phyloP scores from a whole-genome alignment of 1,284 basidiomycete species.

The Pseudozyma tsukubaensis region DNA sequence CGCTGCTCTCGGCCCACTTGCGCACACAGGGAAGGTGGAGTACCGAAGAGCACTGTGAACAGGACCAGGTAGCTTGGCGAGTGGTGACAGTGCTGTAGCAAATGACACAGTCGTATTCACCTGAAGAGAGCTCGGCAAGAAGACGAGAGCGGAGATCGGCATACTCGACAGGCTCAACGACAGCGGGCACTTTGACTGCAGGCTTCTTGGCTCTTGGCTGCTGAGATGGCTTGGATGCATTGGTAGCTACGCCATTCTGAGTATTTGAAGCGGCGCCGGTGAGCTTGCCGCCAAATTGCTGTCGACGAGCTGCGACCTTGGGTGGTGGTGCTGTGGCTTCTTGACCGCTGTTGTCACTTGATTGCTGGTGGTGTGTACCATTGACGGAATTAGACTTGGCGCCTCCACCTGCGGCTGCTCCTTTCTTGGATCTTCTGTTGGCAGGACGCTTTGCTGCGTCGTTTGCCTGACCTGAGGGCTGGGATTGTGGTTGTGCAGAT shows the following conservation, averaged over 20 bases:
- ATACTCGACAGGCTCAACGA: conserved; percentile 49
- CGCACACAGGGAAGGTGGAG: conserved; percentile 63
- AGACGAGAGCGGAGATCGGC: conserved; percentile 64
- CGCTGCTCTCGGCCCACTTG: conserved; percentile 66
- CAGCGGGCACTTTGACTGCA: conserved; percentile 23
- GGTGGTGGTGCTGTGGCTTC: conserved; percentile 10
- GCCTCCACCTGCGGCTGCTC: conserved; percentile 11
- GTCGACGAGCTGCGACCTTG: conserved; percentile 24
- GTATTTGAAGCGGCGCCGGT: conserved; percentile 20
- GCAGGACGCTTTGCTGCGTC: not conserved
- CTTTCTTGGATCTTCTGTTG: conserved; percentile 8
- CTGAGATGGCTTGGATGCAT: conserved; percentile 12
- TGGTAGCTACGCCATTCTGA: conserved; percentile 1
- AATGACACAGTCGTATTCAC: conserved; percentile 65
- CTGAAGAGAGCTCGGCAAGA: conserved; percentile 59
- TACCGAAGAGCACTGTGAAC: conserved; percentile 64
- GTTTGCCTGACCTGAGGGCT: not conserved
- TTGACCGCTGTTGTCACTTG: not conserved
- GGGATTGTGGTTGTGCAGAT: not conserved
- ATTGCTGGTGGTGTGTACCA: not conserved
- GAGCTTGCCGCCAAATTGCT: conserved; percentile 56
- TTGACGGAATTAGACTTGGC: conserved; percentile 16
- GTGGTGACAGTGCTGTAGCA: conserved; percentile 64
- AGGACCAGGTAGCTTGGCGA: conserved; percentile 63
- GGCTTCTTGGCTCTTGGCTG: conserved; percentile 32